Base-by-base conservation (phyloP, 129 eudicot genomes). In the Solidago caesia region DNA sequence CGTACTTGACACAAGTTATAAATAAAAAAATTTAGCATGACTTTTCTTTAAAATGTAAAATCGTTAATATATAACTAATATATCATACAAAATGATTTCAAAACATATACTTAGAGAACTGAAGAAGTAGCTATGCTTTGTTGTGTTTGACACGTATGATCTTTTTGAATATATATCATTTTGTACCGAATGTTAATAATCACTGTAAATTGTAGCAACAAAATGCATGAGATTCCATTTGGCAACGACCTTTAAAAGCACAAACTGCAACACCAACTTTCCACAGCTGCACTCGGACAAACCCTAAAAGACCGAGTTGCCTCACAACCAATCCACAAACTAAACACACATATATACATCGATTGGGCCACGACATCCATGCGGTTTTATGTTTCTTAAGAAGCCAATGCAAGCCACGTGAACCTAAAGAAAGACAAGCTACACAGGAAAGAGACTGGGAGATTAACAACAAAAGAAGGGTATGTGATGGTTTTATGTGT, bases 321-420 rank as follows among this genome's bases (percentile, higher is more conserved):
- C 21, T 42, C 58, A 45, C 14, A 44, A 72, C 62, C 29, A 45
- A 65, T 72, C 73, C 61, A 73, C 47, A 29, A 67, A 58, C 75
- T 74, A 79, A 66, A 79, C 75, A 79, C 47, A 57, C 64, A 26
- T 72, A 79, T 72, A 65, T 79, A 79, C 79, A 79, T 56, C 39
- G 11, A 79, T 25, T 46, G n/a, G 43, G 45, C 53, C 79, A 67
- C 13, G 77, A 65, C 64, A 67, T 42, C 43, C 62, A 72, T 67
- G 68, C 66, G 43, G 26, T 79, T 79, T 41, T 56, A 72, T 79
- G 55, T 79, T 66, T 55, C 42, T 13, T 44, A 0, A 29, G 39
- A 47, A 13, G 47, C 21, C 42, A 66, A 12, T 43, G 43, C 16
- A 79, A 64, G 77, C 77, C 77, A 78, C 72, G 51, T 62, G 8